Evolutionary conservation across 2,329 filamentous ascomycete species (phyloP).

Genomic region (Tolypocladium amazonense): DNA sequence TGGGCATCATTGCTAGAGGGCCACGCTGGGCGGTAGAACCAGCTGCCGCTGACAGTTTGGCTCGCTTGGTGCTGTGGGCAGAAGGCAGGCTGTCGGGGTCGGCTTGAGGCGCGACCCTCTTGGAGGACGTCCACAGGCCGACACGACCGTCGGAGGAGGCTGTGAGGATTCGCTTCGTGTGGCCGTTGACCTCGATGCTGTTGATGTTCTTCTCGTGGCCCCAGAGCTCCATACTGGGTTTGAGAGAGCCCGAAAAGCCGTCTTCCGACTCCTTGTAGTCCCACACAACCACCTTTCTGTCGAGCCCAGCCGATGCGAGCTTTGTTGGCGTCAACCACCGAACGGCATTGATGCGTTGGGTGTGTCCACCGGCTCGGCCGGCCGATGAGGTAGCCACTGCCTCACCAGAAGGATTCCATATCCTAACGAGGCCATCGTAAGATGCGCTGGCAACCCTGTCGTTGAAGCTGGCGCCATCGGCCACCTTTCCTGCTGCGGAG

Average conservation of each 20-base stretch:
- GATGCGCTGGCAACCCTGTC: constrained; percentile 75
- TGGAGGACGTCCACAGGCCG: constrained; percentile 81
- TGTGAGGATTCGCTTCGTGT: constrained; percentile 70
- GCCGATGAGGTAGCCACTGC: constrained; percentile 67
- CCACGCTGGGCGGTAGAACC: constrained; percentile 58
- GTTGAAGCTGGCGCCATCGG: constrained; percentile 18
- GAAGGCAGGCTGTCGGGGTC: constrained; percentile 59
- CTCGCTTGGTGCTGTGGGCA: constrained; percentile 61
- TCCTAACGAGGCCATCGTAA: constrained; percentile 77
- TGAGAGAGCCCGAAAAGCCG: constrained; percentile 50
- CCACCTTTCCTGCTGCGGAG: constrained; percentile 45
- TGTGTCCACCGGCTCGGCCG: constrained; percentile 60
- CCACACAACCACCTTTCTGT: constrained; percentile 82
- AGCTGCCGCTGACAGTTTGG: constrained; percentile 45
- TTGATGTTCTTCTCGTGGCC: constrained; percentile 70
- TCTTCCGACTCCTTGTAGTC: constrained; percentile 64
- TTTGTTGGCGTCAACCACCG: constrained; percentile 71
- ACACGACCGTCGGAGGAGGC: constrained; percentile 75
- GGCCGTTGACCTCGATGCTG: constrained; percentile 60
- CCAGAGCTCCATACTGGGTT: constrained; percentile 70
- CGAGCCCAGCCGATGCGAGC: constrained; percentile 73
- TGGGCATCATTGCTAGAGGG: constrained; percentile 60
- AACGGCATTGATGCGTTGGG: constrained; percentile 67
- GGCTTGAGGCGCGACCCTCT: constrained; percentile 63
- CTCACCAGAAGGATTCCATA: constrained; percentile 87